Base-by-base conservation (phyloP, 768 basidiomycete genomes). In the Kockovaella imperatae region DNA sequence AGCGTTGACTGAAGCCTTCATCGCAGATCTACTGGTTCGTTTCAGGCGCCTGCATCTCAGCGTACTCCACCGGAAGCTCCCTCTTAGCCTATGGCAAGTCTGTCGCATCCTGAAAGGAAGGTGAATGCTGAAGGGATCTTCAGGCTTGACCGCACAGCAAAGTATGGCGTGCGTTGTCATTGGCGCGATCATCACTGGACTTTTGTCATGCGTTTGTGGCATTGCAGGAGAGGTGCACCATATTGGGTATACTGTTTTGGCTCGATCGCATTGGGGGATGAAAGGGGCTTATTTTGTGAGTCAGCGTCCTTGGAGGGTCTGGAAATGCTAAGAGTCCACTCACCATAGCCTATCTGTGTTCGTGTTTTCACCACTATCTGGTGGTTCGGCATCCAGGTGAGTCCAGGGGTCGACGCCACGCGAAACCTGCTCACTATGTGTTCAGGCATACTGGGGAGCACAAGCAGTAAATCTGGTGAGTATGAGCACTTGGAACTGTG, bases 381-480 rank as follows among this genome's bases (percentile, higher is more conserved):
- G 35, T 58, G 51, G 47, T 52, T 54, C 48, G 59, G 59, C n/a
- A 25, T 44, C 26, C 14, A 44, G 23, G 42, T 24, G 28, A 28
- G 31, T 24, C 15, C 14, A 25, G 3, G 5, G 13, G 15, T 3
- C 31, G 5, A 25, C 20, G 5, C 15, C 17, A 14, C 18, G 24
- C 15, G 24, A n/a, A 4, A 4, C 14, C 17, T 30, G 21, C 15
- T 20, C 6, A 10, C 17, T 7, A 15, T 29, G 25, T 28, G 46
- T 53, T 21, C 48, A 53, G 31, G 41, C 50, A 13, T 56, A 56
- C 43, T 57, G 53, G 57, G 60, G 60, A 31, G 60, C 54, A 24
- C 60, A 59, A 43, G 54, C 60, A 18, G 55, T 62, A 17, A 39
- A 45, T 25, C 17, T 45, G n/a, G 26, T 44, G 5, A 5, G 18